Evolutionary conservation across 495 filamentous ascomycete species (phyloP).

Genomic region (Tuber umbilicatum): DNA sequence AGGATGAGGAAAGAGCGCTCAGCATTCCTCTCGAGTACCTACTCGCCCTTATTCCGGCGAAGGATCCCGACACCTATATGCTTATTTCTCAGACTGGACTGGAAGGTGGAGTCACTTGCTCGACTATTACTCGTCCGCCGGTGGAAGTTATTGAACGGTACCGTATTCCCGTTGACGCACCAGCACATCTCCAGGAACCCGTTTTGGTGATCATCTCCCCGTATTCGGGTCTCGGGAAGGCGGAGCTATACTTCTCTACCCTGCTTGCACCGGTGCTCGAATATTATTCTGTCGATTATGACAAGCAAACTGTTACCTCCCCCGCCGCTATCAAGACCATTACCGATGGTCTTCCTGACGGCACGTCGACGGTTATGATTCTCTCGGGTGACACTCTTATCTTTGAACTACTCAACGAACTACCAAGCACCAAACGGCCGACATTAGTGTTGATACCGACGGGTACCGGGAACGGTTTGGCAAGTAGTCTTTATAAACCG

Average conservation of each 20-base stretch:
- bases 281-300: not conserved
- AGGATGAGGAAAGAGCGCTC: not conserved
- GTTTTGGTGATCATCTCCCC: not conserved
- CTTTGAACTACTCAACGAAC: slow-evolving; percentile 65
- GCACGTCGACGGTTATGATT: slow-evolving; percentile 52
- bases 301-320: not conserved
- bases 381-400: slow-evolving; percentile 83
- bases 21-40: not conserved
- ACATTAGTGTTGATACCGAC: slow-evolving; percentile 62
- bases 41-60: not conserved
- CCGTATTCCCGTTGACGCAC: not conserved
- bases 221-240: not conserved
- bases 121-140: not conserved
- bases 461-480: slow-evolving; percentile 86
- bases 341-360: not conserved
- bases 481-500: slow-evolving; percentile 51
- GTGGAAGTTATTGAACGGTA: not conserved
- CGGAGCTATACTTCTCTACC: not conserved
- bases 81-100: not conserved
- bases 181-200: not conserved
- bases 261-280: not conserved
- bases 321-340: not conserved
- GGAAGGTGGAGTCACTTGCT: not conserved
- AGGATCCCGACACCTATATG: not conserved
- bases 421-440: slow-evolving; percentile 48